phyloP scores from a whole-genome alignment of 2,329 filamentous ascomycete genomes.

The Microascus cirrosus region DNA sequence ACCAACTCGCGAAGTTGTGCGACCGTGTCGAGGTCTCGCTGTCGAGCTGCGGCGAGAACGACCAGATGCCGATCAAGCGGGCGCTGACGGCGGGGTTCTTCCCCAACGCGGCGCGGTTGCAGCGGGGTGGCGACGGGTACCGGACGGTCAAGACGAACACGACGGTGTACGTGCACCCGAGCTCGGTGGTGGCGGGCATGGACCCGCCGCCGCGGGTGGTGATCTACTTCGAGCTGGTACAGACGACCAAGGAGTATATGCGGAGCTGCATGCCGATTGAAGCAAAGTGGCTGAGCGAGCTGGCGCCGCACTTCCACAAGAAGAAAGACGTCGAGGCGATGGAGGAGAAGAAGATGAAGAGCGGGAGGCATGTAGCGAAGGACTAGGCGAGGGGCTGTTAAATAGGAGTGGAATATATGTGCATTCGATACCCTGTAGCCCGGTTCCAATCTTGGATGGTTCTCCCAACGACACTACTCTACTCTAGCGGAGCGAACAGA shows the following conservation, averaged over 20 bases:
- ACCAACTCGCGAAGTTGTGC: constrained; percentile 85
- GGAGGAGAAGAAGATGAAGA: constrained; percentile 57
- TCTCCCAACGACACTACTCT: neutral
- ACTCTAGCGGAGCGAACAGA: neutral
- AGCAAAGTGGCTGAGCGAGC: constrained; percentile 73
- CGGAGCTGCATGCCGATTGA: constrained; percentile 77
- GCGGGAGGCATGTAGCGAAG: constrained; percentile 1
- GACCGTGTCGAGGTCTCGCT: constrained; percentile 80
- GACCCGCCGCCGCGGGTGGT: constrained; percentile 73
- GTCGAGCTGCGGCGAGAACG: constrained; percentile 56
- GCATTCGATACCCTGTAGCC: neutral
- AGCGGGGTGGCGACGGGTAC: constrained; percentile 78
- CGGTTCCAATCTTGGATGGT: neutral
- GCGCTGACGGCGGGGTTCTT: constrained; percentile 90
- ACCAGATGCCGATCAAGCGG: constrained; percentile 67
- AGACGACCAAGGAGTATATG: constrained; percentile 89
- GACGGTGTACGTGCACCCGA: constrained; percentile 86
- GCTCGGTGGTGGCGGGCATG: constrained; percentile 64
- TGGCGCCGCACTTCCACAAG: constrained; percentile 92
- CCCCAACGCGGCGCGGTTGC: constrained; percentile 76
- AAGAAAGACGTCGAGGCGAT: constrained; percentile 77
- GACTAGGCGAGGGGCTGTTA: neutral
- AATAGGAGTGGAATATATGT: neutral
- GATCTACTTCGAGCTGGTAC: constrained; percentile 74
- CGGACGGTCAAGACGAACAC: constrained; percentile 84